A percentile compares a stretch with the other conserved stretches of the same genome.
Evolutionary conservation across 2,329 filamentous ascomycete species (phyloP).

Genomic region (Beauveria australis): DNA sequence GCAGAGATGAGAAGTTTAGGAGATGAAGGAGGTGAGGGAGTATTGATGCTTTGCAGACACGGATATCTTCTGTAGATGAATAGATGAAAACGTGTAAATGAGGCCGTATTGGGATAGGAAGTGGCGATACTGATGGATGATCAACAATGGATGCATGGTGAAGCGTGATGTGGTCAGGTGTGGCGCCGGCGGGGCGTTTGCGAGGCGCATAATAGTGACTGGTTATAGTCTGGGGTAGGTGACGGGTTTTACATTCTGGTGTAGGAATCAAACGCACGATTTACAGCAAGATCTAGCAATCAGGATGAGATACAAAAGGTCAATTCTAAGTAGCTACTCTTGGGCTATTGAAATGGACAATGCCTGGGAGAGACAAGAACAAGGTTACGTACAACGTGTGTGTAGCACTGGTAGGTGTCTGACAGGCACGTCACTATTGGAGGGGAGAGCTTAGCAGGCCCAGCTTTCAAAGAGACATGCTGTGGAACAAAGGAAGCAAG

Average conservation of each 20-base stretch:
- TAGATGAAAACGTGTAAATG: background rate
- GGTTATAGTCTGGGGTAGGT: background rate
- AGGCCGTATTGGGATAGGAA: background rate
- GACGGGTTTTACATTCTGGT: too few species aligned
- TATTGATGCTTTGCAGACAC: background rate
- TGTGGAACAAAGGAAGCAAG: background rate
- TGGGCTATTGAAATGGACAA: background rate
- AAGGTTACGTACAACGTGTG: background rate
- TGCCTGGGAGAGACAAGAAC: background rate
- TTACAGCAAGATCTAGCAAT: background rate
- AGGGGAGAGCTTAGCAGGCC: background rate
- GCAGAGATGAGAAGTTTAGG: background rate
- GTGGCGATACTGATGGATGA: background rate
- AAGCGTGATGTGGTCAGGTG: constrained; percentile 6
- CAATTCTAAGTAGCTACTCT: too few species aligned
- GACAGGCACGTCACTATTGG: too few species aligned
- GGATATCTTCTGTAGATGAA: background rate
- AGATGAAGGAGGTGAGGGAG: too few species aligned
- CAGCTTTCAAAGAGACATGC: background rate
- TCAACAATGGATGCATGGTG: background rate
- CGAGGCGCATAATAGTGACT: background rate
- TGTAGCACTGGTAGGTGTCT: too few species aligned
- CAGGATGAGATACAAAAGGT: too few species aligned
- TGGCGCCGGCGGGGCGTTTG: background rate
- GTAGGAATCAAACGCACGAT: background rate